Base-by-base conservation (phyloP, 225 moss, liverwort and hornwort species). In the Neckera pumila region DNA sequence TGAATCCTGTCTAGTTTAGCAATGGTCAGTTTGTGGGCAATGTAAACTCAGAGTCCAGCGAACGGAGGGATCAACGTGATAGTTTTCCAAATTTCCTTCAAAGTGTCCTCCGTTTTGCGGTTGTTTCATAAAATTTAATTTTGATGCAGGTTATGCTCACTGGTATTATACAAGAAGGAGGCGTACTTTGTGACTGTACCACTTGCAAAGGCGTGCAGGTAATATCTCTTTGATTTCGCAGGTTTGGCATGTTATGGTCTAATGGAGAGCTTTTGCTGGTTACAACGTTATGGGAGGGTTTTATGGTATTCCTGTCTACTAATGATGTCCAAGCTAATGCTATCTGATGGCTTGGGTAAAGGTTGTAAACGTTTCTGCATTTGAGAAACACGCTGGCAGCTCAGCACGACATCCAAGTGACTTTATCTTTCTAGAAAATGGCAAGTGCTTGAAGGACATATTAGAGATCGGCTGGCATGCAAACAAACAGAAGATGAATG, bases 371-470 rank as follows among this genome's bases (percentile, higher is more conserved):
- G 96, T 98, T 83, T 98, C 95, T 87, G 96, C 98, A 36, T 98
- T 98, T 86, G 98, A 98, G 84, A 98, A 96, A 90, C 98, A 98
- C 89, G 95, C 95, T 76, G 96, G 98, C 38, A 98, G 98, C 90
- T 93, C 95, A 91, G 95, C 98, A 60, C 93, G 98, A 85, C 98
- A 97, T 91, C 97, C 97, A 62, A 97, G 96, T 88, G 95, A 98
- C 87, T 97, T 92, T 71, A 97, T 98, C 73, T 95, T 95, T 84
- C 84, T 98, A 74, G 96, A 97, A 72, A 97, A 98, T 58, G 98
- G 97, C 49, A 98, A 97, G 87, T 96, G 92, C 81, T 83, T 97
- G 42, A 97, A 97, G 91, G 93, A 98, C 86, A 93, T 97, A 84
- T 87, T 97, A 89, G 96, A 97, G 82, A 96, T 95, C 53, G 98